Evolutionary conservation across 108 stramenopile genomes (phyloP).

Genomic region (Pseudonitzschia pungens): DNA sequence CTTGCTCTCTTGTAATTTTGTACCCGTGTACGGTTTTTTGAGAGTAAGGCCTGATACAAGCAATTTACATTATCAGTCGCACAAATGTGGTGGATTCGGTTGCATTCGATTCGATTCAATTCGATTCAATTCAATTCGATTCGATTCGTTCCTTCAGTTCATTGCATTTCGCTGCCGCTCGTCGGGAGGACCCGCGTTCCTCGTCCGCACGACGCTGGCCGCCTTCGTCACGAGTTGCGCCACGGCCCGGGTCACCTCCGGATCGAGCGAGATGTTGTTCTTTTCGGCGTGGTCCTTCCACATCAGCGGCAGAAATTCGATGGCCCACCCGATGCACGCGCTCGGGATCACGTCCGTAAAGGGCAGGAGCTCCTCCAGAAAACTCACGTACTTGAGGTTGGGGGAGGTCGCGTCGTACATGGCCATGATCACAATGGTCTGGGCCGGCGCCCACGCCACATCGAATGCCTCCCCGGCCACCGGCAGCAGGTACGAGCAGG

Average conservation of each 20-base stretch:
- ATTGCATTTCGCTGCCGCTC: neutral
- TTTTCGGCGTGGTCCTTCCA: slow-evolving; percentile 8
- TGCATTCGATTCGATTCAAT: neutral
- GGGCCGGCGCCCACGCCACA: slow-evolving; percentile 88
- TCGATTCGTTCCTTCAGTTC: neutral
- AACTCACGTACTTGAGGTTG: slow-evolving; percentile 73
- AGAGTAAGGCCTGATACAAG: too few relatives aligned
- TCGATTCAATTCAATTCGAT: too few relatives aligned
- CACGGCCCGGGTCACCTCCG: slow-evolving; percentile 13
- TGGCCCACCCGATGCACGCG: slow-evolving; percentile 87
- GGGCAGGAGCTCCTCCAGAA: slow-evolving; percentile 87
- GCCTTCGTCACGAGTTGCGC: slow-evolving; percentile 8
- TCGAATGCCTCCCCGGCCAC: slow-evolving; percentile 85
- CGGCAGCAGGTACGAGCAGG: slow-evolving; percentile 80
- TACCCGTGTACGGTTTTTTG: too few relatives aligned
- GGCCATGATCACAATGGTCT: slow-evolving; percentile 79
- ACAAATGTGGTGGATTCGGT: too few relatives aligned
- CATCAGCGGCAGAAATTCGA: slow-evolving; percentile 48
- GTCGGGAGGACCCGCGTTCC: neutral
- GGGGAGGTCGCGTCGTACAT: slow-evolving; percentile 80
- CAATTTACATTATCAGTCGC: too few relatives aligned
- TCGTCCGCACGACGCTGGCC: slow-evolving; percentile 2
- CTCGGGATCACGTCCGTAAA: slow-evolving; percentile 92
- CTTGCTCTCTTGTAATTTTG: too few relatives aligned
- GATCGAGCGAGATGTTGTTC: neutral